Evolutionary conservation across 805 yeast species (phyloP), one percentile per base, ranked within the genome.

Genomic region (Schizosaccharomyces osmophilus): DNA sequence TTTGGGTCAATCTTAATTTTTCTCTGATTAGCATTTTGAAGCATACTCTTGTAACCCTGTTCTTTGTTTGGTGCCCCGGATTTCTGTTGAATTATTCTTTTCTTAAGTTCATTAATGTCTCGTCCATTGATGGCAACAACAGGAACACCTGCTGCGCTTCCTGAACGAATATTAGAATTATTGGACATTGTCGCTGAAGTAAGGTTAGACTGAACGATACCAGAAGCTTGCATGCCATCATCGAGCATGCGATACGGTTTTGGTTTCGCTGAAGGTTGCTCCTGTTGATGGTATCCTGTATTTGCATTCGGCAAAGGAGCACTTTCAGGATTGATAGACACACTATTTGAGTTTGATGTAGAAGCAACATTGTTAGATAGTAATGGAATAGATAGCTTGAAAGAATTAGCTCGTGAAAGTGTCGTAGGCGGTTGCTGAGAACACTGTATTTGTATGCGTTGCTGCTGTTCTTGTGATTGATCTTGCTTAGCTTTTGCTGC

Each of bases 41-140:
- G 57, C 13, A 51, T 29, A 2, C 5, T 29, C 32, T 51, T 22
- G 36, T 51, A 51, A 24, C 11, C 11, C n/a, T 51, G n/a, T 6
- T 51, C 57, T 29, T 24, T 29, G 24, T 24, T 24, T 17, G 26
- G 19, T 29, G 36, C n/a, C 9, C 36, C 36, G 26, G 57, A 51
- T 13, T 51, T 57, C 31, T 57, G 60, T 13, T 57, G 60, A 57
- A 57, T 41, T 19, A 57, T 41, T 5, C 60, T 39, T 36, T 57
- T 51, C 26, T 51, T 51, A 22, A 51, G 26, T 11, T 29, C 57
- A 17, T 17, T 29, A 1, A 51, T 51, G n/a, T 51, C 57, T 29
- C 57, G 22, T 17, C 57, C 57, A 9, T 51, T 51, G 9, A 29
- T 24, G 8, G 57, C 32, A 17, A 29, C 31, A 22, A 51, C 31